Base-by-base conservation (phyloP, 2,329 filamentous ascomycete genomes). In the Ophiostoma quercus region DNA sequence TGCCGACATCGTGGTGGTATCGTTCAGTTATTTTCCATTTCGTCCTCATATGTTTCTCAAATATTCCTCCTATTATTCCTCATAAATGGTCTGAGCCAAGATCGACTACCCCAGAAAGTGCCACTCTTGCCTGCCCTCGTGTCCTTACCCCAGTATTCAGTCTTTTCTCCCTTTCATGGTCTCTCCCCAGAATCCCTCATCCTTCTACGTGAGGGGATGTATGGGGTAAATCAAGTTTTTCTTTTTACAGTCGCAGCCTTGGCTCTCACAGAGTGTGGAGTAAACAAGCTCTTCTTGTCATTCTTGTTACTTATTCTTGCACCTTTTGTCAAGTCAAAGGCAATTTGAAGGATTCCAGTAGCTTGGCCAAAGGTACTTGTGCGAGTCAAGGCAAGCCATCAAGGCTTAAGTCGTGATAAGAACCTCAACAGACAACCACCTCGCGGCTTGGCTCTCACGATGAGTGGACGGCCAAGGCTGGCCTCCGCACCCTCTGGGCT, bases 1-100 rank as follows among this genome's bases (percentile, higher is more conserved):
- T 47, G 43, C 39, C 12, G 9, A 12, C 39, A 41, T 14, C 39
- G 43, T 2, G 19, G 43, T 47, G 43, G 16, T 47, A 47, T 47
- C 19, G 25, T 47, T 47, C 16, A 19, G 34, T 1, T 34, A 34
- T 6, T 34, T 34, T 34, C 34, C 34, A 47, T n/a, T 47, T 47
- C 19, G 43, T 47, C 43, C 43, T 6, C 16, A 47, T n/a, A 6
- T 34, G 8, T 34, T 34, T 34, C 34, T 34, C 34, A 29, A 2
- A 29, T 29, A 34, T 34, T 34, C 34, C 25, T 29, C 25, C 25
- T 29, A 29, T 34, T 34, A 6, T 34, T 34, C 8, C 34, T 6
- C 8, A 47, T 47, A 57, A 57, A 25, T 57, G 51, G 51, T 12
- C 51, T 57, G 51, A 57, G 51, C 51, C 51, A 57, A 57, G 51